Percentiles rank a stretch among this genome's conserved stretches.
Conservation (phyloP, 2,329 filamentous ascomycete species). For the Verticillium zaregamsianum region DNA sequence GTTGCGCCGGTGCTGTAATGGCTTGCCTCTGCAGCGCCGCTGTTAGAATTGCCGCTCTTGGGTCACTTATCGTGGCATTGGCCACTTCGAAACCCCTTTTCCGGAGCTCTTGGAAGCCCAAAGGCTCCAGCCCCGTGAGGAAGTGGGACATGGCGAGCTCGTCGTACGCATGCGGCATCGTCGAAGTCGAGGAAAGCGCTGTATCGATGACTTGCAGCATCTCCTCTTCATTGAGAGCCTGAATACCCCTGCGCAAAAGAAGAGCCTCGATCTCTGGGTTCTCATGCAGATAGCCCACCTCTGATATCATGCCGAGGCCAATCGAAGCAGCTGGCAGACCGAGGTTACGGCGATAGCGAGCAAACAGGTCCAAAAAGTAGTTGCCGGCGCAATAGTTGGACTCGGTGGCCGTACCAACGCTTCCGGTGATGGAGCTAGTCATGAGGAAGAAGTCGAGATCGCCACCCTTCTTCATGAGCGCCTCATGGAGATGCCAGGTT, state of each 20-base stretch:
- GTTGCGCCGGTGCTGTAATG: not conserved
- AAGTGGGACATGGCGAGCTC: conserved; percentile 10
- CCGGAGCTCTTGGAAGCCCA: conserved; percentile 13
- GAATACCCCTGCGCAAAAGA: conserved; percentile 28
- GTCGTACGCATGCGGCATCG: not conserved
- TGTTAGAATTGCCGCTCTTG: too few relatives aligned
- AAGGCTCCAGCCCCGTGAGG: conserved; percentile 19
- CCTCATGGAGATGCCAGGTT: conserved; percentile 19
- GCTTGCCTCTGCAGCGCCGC: too few relatives aligned
- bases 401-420: conserved; percentile 24
- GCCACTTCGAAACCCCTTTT: conserved; percentile 13
- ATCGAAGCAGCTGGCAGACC: conserved; percentile 23
- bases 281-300: conserved; percentile 31
- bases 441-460: conserved; percentile 26
- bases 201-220: conserved; percentile 23
- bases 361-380: conserved; percentile 28
- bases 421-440: conserved; percentile 20
- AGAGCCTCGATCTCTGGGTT: conserved; percentile 28
- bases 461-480: conserved; percentile 6
- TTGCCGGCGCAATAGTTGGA: conserved; percentile 28
- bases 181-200: conserved; percentile 8
- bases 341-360: conserved; percentile 18
- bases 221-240: conserved; percentile 26
- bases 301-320: conserved; percentile 27
- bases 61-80: not conserved